These are phyloP conservation scores for Paecilomyces variotii DNA, from an alignment of 2,329 filamentous ascomycete genomes.

Conservation along the genomic window DNA sequence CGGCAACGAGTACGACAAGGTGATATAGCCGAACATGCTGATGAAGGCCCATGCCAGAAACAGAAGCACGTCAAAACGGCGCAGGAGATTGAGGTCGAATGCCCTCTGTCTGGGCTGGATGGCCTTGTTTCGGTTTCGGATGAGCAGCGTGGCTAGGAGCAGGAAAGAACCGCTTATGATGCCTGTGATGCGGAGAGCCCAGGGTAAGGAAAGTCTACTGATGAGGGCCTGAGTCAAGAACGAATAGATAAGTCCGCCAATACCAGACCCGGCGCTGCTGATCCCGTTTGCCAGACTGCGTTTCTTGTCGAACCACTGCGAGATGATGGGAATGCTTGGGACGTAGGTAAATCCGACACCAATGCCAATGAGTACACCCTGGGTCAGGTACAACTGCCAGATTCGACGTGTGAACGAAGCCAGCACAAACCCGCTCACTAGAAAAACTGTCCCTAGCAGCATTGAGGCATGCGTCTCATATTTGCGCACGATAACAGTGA, in stretches of 20 bases:
- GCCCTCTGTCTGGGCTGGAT: constrained; percentile 12
- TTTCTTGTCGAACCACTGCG: constrained; percentile 21
- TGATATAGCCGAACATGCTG: constrained; percentile 42
- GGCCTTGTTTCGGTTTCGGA: constrained; percentile 16
- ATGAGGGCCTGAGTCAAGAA: constrained; percentile 19
- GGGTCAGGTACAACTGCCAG: constrained; percentile 9
- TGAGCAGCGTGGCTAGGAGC: constrained; percentile 12
- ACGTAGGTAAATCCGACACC: constrained; percentile 13
- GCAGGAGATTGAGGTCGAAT: not conserved
- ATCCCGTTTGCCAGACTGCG: constrained; percentile 23
- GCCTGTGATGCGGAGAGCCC: constrained; percentile 22
- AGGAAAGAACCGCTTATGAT: constrained; percentile 15
- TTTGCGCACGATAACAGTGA: constrained; percentile 13
- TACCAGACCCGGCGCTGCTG: constrained; percentile 15
- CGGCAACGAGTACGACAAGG: constrained; percentile 40
- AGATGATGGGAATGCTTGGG: constrained; percentile 8
- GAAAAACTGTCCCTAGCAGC: not conserved
- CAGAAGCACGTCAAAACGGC: not conserved
- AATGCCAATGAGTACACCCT: constrained; percentile 12
- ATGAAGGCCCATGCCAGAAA: constrained; percentile 22
- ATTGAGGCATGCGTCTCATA: constrained; percentile 11
- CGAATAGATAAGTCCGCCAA: constrained; percentile 7
- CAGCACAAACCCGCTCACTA: constrained; percentile 8
- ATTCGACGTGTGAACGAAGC: constrained; percentile 12
- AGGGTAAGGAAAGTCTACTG: constrained; percentile 16